Evolutionary conservation across 495 filamentous ascomycete genomes (phyloP).

Genomic region (Cercophora samala): DNA sequence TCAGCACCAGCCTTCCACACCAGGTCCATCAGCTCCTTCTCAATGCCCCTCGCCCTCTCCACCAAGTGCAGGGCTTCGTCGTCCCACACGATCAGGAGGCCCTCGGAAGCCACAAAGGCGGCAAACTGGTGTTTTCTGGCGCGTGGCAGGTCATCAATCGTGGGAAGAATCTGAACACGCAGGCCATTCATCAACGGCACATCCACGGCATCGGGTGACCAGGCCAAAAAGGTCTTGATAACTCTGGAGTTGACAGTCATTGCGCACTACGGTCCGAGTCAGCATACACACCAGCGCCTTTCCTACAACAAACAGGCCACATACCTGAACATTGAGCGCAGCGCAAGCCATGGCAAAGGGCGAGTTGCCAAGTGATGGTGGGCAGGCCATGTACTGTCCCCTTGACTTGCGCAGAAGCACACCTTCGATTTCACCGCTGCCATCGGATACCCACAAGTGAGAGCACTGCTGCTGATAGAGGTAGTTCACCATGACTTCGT

Average conservation of each 20-base stretch:
- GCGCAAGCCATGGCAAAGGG: constrained; percentile 59
- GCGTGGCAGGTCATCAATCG: constrained; percentile 61
- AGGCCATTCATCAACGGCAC: constrained; percentile 74
- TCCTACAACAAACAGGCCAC: not conserved
- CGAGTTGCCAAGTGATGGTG: constrained; percentile 56
- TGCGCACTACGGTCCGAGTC: constrained; percentile 50
- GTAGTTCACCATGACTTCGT: constrained; percentile 81
- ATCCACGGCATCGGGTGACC: constrained; percentile 66
- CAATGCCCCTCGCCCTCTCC: constrained; percentile 61
- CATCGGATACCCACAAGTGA: constrained; percentile 67
- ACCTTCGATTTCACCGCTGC: constrained; percentile 63
- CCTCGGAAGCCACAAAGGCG: constrained; percentile 67
- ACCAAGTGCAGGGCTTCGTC: constrained; percentile 69
- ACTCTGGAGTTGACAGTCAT: constrained; percentile 77
- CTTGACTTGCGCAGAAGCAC: constrained; percentile 64
- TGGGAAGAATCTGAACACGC: constrained; percentile 68
- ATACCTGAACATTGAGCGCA: constrained; percentile 67
- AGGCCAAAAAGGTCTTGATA: constrained; percentile 69
- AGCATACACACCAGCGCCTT: not conserved
- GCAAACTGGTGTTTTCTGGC: constrained; percentile 73
- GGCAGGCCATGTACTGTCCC: constrained; percentile 66
- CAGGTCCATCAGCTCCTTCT: constrained; percentile 69
- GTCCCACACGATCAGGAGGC: constrained; percentile 70
- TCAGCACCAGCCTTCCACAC: constrained; percentile 59
- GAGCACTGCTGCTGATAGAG: constrained; percentile 74